phyloP scores from a whole-genome alignment of 2,329 filamentous ascomycete genomes.

The Aspergillus tanneri region DNA sequence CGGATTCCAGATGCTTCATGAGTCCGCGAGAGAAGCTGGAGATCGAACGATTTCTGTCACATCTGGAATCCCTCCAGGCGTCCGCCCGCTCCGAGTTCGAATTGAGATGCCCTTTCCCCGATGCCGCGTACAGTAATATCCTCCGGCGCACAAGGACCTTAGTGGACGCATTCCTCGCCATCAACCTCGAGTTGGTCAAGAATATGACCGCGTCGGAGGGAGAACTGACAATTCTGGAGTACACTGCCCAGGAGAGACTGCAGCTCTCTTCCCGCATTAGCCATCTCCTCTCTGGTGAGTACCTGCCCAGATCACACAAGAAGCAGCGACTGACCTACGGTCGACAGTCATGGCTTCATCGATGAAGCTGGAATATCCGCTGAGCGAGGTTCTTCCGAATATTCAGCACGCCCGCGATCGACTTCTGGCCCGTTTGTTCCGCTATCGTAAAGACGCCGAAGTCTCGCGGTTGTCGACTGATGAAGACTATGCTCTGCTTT shows the following conservation, averaged over 20 bases:
- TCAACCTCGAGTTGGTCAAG: conserved; percentile 88
- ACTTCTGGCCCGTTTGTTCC: conserved; percentile 81
- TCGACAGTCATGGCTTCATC: conserved; percentile 80
- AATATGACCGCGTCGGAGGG: conserved; percentile 73
- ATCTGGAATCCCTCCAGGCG: conserved; percentile 69
- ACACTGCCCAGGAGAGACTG: conserved; percentile 74
- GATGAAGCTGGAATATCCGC: conserved; percentile 89
- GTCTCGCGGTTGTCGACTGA: conserved; percentile 47
- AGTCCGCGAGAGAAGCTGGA: conserved; percentile 83
- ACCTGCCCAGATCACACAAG: too few species aligned
- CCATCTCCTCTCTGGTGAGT: conserved; percentile 68
- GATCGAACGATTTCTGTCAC: conserved; percentile 74
- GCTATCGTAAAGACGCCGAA: conserved; percentile 71
- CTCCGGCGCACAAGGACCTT: conserved; percentile 78
- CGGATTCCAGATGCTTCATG: conserved; percentile 69
- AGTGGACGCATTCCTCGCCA: conserved; percentile 91
- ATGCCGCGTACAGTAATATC: conserved; percentile 69
- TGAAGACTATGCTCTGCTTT: conserved; percentile 82
- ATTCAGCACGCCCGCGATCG: conserved; percentile 78
- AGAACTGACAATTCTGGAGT: conserved; percentile 75
- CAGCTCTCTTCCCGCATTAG: conserved; percentile 86
- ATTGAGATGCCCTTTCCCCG: conserved; percentile 81
- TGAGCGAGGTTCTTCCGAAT: conserved; percentile 84
- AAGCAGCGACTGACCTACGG: conserved; percentile 36
- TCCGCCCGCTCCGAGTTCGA: conserved; percentile 85